Base-by-base conservation (phyloP, 805 yeast species). In the Wickerhamomyces alni region DNA sequence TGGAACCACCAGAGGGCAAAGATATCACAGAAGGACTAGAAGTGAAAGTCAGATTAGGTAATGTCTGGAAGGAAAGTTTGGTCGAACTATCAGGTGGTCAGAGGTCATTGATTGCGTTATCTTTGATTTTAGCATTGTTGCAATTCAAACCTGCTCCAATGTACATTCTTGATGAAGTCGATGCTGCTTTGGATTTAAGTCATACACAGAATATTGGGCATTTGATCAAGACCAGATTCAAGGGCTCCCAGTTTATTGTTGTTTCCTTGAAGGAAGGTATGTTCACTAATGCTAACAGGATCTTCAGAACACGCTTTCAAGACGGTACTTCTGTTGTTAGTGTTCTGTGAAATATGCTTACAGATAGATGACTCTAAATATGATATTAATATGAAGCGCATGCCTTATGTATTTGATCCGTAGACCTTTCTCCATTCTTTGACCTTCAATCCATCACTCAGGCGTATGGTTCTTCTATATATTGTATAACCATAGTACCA, bases 201-300 rank as follows among this genome's bases (percentile, higher is more conserved):
- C 99, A 93, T 58, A 93, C 99, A 1, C 98, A 93, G 61, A 93
- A 93, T 55, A 93, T 93, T 54, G 99, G 99, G 4, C 96, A 87
- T 55, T 70, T 93, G 58, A 93, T 93, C 61, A 93, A 91, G 64
- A 91, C 97, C 0, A 70, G 96, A 50, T 93, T 93, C 65, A 84
- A 86, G 61, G 96, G 95, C 1, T 85, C 97, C 2, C 99, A 93
- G 58, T 93, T 93, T 59, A 91, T 93, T 47, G 95, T 93, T 36
- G 99, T 93, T 17, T 87, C 96, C 21, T 76, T 93, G 65, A 93
- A 93, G 58, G 99, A 93, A 62, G 99, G 98, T 12, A 87, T 93
- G 96, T 93, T 93, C 58, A 83, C 96, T 9, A 93, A 93, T 62
- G 99, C 99, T 8, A 94, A 94, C 58, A 72, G 95, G 46, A 86